Conservation (phyloP, 1,284 basidiomycete species). For the Heterobasidion annosum region DNA sequence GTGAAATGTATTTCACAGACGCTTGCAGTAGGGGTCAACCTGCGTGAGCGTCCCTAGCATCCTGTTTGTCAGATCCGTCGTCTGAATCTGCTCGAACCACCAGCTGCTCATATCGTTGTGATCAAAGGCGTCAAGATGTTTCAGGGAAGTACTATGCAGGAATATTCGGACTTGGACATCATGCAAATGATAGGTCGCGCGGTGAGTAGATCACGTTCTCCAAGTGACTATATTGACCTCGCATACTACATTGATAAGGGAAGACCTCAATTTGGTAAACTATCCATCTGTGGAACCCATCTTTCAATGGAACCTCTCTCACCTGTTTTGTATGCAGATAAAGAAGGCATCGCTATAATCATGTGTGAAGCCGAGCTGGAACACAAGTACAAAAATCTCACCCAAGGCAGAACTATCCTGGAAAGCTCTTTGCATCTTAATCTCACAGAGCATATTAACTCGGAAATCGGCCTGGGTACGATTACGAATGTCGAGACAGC, state of each 20-base stretch:
- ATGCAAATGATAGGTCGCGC: conserved; percentile 84
- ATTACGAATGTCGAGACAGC: conserved; percentile 63
- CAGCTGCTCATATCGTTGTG: conserved; percentile 74
- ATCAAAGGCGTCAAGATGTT: conserved; percentile 76
- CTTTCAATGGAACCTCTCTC: not conserved
- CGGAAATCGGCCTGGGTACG: conserved; percentile 81
- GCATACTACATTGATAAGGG: conserved; percentile 40
- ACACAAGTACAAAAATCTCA: conserved; percentile 58
- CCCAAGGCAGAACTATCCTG: conserved; percentile 61
- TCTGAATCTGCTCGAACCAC: not conserved
- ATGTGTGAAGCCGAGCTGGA: conserved; percentile 72
- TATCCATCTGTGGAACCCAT: too few species aligned
- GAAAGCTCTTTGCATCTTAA: conserved; percentile 82
- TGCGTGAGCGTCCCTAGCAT: conserved; percentile 43
- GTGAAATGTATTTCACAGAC: conserved; percentile 32
- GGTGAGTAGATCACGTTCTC: conserved; percentile 32
- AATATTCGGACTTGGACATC: conserved; percentile 78
- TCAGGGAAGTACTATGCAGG: conserved; percentile 51
- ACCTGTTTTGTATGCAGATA: conserved; percentile 35
- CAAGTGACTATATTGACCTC: not conserved
- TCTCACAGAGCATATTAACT: conserved; percentile 86
- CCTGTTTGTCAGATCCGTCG: not conserved
- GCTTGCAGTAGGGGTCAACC: conserved; percentile 82
- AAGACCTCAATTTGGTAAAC: conserved; percentile 81
- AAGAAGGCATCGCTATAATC: conserved; percentile 71